Percentiles rank a stretch among this genome's conserved stretches.
phyloP scores from a whole-genome alignment of 371 early-diverging fungal genomes.

The Funneliformis caledonium region DNA sequence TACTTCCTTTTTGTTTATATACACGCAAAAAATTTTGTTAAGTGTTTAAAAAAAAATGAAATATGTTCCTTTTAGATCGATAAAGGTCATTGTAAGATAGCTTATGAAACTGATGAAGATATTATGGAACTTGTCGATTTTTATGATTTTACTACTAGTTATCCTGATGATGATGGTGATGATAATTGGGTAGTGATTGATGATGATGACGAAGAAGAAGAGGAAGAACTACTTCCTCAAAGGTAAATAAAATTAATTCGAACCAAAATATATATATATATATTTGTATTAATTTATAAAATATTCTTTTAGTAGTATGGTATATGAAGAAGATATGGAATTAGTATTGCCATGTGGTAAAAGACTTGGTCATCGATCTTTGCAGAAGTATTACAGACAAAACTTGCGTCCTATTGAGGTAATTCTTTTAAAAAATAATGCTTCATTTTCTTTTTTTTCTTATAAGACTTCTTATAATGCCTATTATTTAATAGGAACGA shows the following conservation, averaged over 20 bases:
- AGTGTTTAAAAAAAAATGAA: background rate
- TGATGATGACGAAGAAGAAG: slow-evolving; percentile 57
- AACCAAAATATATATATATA: background rate
- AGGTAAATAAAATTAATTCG: background rate
- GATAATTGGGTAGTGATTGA: slow-evolving; percentile 45
- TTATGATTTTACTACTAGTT: slow-evolving; percentile 86
- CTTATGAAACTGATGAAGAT: slow-evolving; percentile 90
- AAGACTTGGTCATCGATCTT: slow-evolving; percentile 83
- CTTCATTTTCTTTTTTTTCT: background rate
- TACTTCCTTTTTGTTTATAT: background rate
- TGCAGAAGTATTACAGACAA: slow-evolving; percentile 87
- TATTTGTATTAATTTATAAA: background rate
- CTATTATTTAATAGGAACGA: slow-evolving; percentile 41
- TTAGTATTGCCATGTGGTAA: slow-evolving; percentile 85
- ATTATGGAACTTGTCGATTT: slow-evolving; percentile 89
- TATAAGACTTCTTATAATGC: background rate
- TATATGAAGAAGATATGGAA: slow-evolving; percentile 79
- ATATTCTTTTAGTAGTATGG: slow-evolving; percentile 42
- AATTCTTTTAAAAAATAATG: background rate
- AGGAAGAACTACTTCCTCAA: slow-evolving; percentile 48
- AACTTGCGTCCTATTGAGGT: slow-evolving; percentile 59
- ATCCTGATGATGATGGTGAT: slow-evolving; percentile 69
- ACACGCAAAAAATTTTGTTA: background rate
- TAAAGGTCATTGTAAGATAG: slow-evolving; percentile 94
- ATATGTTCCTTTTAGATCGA: slow-evolving; percentile 55